Conservation (phyloP, 2,329 filamentous ascomycete genomes). For the Colletotrichum tanaceti region DNA sequence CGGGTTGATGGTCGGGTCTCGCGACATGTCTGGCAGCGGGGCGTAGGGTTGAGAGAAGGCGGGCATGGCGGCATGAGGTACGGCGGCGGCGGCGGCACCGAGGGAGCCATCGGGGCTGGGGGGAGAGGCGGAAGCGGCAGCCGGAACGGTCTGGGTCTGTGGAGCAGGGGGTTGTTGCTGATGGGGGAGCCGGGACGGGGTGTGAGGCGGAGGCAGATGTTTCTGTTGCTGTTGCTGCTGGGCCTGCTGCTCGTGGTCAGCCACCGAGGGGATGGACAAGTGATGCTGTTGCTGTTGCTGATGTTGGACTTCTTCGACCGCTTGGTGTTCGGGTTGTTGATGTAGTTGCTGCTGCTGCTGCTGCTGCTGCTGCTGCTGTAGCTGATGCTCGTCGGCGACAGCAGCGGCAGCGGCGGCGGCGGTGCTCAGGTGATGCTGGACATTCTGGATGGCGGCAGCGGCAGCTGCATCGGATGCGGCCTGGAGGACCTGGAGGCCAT, state of each 20-base stretch:
- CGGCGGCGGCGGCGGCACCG: not conserved
- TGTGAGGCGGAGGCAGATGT: conserved; percentile 38
- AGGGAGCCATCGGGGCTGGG: conserved; percentile 15
- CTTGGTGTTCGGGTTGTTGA: conserved; percentile 14
- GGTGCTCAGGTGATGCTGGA: conserved; percentile 49
- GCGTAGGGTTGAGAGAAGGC: conserved; percentile 28
- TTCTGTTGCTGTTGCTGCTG: conserved; percentile 35
- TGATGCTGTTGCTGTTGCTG: conserved; percentile 25
- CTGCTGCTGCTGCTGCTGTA: conserved; percentile 27
- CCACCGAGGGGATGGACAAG: not conserved
- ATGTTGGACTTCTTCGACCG: conserved; percentile 23
- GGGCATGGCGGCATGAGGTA: conserved; percentile 14
- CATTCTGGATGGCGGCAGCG: conserved; percentile 54
- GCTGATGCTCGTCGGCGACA: conserved; percentile 32
- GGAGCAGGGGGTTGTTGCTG: conserved; percentile 38
- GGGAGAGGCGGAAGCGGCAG: conserved; percentile 9
- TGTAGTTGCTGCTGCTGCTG: conserved; percentile 21
- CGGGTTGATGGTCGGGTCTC: conserved; percentile 57
- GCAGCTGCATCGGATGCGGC: conserved; percentile 55
- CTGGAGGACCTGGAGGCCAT: conserved; percentile 59
- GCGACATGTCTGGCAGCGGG: conserved; percentile 22
- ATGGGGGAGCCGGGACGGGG: conserved; percentile 25
- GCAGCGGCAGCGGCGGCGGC: conserved; percentile 42
- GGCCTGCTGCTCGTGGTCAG: conserved; percentile 18
- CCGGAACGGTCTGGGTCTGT: not conserved